These are phyloP conservation scores for Dipteronia sinensis DNA, from an alignment of 345 rosid species.

Conservation along the genomic window DNA sequence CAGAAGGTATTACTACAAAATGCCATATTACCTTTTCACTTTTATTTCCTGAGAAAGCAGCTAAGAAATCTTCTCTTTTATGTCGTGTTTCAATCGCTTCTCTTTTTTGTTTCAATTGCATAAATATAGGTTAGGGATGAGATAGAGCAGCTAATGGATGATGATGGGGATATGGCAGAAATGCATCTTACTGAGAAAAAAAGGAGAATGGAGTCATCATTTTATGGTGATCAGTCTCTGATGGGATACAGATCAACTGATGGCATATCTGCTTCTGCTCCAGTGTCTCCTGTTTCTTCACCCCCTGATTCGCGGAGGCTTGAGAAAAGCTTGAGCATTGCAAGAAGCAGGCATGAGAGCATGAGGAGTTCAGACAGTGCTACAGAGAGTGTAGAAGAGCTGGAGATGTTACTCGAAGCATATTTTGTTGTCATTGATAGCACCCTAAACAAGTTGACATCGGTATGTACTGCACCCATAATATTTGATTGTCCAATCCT, in stretches of 20 bases:
- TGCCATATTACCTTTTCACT: slow-evolving; percentile 1
- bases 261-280: slow-evolving; percentile 81
- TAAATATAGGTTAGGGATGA: slow-evolving; percentile 87
- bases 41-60: background rate
- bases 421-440: slow-evolving; percentile 97
- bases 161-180: slow-evolving; percentile 99
- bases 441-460: slow-evolving; percentile 91
- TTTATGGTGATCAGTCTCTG: slow-evolving; percentile 79
- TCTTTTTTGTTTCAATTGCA: slow-evolving; percentile 3
- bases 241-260: slow-evolving; percentile 76
- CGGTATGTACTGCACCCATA: slow-evolving; percentile 48
- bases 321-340: slow-evolving; percentile 83
- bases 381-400: slow-evolving; percentile 82
- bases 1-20: slow-evolving; percentile 64
- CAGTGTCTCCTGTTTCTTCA: slow-evolving; percentile 93
- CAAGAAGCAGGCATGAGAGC: slow-evolving; percentile 94
- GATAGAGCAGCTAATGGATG: slow-evolving; percentile 99
- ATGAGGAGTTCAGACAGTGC: slow-evolving; percentile 76
- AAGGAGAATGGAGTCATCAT: slow-evolving; percentile 72
- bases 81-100: slow-evolving; percentile 5
- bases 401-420: slow-evolving; percentile 99
- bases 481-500: slow-evolving; percentile 1
- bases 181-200: slow-evolving; percentile 99
- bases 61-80: background rate
- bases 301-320: slow-evolving; percentile 80